phyloP scores from a whole-genome alignment of 2,329 filamentous ascomycete species.

The Aspergillus viridinutans region DNA sequence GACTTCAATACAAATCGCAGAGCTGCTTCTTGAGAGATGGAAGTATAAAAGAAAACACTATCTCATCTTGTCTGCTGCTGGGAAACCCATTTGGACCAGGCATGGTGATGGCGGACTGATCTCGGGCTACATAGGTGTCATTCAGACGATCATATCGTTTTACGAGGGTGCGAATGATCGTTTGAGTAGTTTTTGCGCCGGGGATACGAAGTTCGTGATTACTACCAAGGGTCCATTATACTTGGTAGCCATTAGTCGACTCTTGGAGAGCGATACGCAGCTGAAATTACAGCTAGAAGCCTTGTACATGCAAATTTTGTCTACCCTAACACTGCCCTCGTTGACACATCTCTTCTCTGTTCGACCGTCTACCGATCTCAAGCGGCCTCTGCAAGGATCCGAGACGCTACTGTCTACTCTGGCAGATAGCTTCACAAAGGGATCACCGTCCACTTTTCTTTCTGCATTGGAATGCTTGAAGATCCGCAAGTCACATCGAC shows the following conservation, averaged over 20 bases:
- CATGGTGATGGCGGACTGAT: slow-evolving; percentile 88
- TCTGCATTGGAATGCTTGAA: slow-evolving; percentile 92
- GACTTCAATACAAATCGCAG: slow-evolving; percentile 11
- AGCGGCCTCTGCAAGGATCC: slow-evolving; percentile 84
- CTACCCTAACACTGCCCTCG: slow-evolving; percentile 84
- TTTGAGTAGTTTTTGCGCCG: slow-evolving; percentile 81
- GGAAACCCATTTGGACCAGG: slow-evolving; percentile 94
- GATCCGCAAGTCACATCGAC: slow-evolving; percentile 80
- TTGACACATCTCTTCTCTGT: slow-evolving; percentile 83
- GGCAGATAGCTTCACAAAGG: slow-evolving; percentile 89
- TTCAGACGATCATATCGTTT: slow-evolving; percentile 97
- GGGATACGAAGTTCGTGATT: slow-evolving; percentile 78
- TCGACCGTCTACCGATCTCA: slow-evolving; percentile 88
- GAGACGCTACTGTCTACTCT: slow-evolving; percentile 86
- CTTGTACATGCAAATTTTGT: slow-evolving; percentile 96
- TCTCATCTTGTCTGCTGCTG: slow-evolving; percentile 89
- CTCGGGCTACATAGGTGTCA: slow-evolving; percentile 88
- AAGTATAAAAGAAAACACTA: slow-evolving; percentile 95
- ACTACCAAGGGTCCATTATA: slow-evolving; percentile 82
- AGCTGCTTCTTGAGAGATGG: slow-evolving; percentile 65
- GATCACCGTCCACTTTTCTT: slow-evolving; percentile 82
- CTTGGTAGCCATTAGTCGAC: slow-evolving; percentile 84
- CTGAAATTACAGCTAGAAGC: slow-evolving; percentile 84
- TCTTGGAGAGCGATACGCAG: slow-evolving; percentile 89
- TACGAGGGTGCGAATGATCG: slow-evolving; percentile 77